Percentiles rank a stretch among this genome's conserved stretches.
Conservation (phyloP, 1,139 yeast species). For the Meyerozyma carpophila region DNA sequence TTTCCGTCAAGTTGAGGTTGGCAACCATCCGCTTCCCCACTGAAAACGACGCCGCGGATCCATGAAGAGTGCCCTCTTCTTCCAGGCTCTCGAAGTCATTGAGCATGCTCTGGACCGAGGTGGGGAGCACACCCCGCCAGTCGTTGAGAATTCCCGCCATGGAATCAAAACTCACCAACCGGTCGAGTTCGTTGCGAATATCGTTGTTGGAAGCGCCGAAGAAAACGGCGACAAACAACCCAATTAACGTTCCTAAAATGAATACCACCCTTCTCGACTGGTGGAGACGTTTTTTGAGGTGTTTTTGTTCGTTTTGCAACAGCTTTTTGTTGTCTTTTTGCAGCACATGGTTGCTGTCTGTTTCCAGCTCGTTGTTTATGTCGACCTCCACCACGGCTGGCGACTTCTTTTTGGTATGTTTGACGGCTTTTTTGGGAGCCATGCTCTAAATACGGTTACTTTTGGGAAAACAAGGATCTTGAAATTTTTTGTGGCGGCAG, state of each 20-base stretch:
- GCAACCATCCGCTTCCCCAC: conserved; percentile 68
- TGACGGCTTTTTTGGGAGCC: not conserved
- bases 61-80: conserved; percentile 32
- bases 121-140: conserved; percentile 68
- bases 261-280: conserved; percentile 46
- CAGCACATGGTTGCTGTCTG: no score
- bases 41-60: conserved; percentile 77
- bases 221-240: conserved; percentile 60
- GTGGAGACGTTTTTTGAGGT: conserved; percentile 13
- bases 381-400: not conserved
- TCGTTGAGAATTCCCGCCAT: conserved; percentile 36
- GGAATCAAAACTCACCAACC: conserved; percentile 50
- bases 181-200: conserved; percentile 43
- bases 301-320: conserved; percentile 1
- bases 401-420: not conserved
- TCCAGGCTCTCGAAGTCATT: conserved; percentile 42
- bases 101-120: conserved; percentile 55
- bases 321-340: no score
- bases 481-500: no score
- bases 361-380: not conserved
- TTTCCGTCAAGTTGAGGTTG: conserved; percentile 46
- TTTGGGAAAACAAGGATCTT: not conserved
- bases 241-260: conserved; percentile 60
- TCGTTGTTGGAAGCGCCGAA: conserved; percentile 42
- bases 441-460: not conserved